phyloP scores from a whole-genome alignment of 495 filamentous ascomycete genomes.

The Amphirosellinia nigrospora region DNA sequence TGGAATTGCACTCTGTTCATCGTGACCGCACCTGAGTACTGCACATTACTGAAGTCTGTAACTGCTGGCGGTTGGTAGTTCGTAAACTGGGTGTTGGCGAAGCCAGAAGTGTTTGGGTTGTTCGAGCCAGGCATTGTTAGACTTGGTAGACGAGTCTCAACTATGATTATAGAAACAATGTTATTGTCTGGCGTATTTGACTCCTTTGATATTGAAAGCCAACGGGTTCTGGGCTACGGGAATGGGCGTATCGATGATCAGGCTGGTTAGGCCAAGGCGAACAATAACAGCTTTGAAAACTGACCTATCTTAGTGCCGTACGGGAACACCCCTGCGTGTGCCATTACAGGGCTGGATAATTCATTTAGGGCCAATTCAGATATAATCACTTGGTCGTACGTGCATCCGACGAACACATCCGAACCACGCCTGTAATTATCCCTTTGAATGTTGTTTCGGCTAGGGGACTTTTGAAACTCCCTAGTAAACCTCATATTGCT shows the following conservation, averaged over 20 bases:
- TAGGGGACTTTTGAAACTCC: too few species aligned
- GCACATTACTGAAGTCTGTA: conserved; percentile 3
- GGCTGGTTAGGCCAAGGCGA: not conserved
- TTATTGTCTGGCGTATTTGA: not conserved
- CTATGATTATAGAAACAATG: not conserved
- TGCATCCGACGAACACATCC: not conserved
- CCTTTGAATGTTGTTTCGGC: too few species aligned
- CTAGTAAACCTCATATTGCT: too few species aligned
- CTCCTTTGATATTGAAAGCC: not conserved
- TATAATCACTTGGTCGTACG: not conserved
- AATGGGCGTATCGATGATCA: not conserved
- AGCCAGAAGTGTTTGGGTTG: not conserved
- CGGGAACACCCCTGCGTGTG: too few species aligned
- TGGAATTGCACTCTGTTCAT: conserved; percentile 2
- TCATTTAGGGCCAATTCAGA: not conserved
- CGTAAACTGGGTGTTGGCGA: conserved; percentile 8
- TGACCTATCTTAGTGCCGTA: not conserved
- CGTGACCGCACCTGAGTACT: not conserved
- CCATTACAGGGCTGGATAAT: not conserved
- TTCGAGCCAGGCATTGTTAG: not conserved
- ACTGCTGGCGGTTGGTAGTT: conserved; percentile 9
- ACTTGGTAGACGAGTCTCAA: not conserved
- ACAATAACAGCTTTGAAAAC: not conserved
- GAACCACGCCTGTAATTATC: too few species aligned
- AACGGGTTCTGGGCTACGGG: not conserved